Conservation (phyloP, 108 stramenopile genomes). For the Pseudonitzschia pungens region DNA sequence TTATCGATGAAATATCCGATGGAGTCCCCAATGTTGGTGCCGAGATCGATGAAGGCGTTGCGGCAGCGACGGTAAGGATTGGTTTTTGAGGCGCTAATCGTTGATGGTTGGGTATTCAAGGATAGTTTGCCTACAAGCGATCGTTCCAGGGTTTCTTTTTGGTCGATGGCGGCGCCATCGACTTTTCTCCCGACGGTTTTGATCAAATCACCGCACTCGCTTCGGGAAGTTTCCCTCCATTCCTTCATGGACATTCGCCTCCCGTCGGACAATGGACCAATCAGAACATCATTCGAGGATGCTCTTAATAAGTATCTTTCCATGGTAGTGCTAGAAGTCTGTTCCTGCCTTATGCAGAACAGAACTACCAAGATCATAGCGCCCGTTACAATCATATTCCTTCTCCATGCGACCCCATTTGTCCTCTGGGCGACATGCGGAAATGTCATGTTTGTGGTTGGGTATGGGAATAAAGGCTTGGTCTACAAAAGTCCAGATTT, state of each 20-base stretch:
- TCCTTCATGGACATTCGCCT: slow-evolving; percentile 1
- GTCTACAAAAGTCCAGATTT: no score
- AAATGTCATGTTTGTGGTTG: neutral
- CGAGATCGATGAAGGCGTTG: slow-evolving; percentile 44
- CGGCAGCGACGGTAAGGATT: slow-evolving; percentile 26
- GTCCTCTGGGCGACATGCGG: neutral
- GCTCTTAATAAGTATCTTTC: slow-evolving; percentile 2
- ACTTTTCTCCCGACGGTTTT: neutral
- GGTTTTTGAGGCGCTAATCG: neutral
- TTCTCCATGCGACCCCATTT: neutral
- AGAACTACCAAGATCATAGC: neutral
- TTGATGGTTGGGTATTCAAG: slow-evolving; percentile 5
- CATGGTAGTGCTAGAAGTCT: neutral
- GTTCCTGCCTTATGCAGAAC: neutral
- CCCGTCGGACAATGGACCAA: neutral
- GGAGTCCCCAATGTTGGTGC: slow-evolving; percentile 46
- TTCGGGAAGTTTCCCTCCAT: slow-evolving; percentile 14
- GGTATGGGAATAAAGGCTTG: no score
- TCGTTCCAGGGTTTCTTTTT: slow-evolving; percentile 7
- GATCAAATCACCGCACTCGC: slow-evolving; percentile 13
- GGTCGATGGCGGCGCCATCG: neutral
- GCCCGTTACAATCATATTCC: neutral
- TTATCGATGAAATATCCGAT: slow-evolving; percentile 41
- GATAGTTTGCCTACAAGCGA: neutral
- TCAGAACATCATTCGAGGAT: neutral